Percentiles rank a stretch among this genome's conserved stretches.
These are phyloP conservation scores for Talaromyces stipitatus DNA, from an alignment of 495 filamentous ascomycete genomes.

Conservation along the genomic window DNA sequence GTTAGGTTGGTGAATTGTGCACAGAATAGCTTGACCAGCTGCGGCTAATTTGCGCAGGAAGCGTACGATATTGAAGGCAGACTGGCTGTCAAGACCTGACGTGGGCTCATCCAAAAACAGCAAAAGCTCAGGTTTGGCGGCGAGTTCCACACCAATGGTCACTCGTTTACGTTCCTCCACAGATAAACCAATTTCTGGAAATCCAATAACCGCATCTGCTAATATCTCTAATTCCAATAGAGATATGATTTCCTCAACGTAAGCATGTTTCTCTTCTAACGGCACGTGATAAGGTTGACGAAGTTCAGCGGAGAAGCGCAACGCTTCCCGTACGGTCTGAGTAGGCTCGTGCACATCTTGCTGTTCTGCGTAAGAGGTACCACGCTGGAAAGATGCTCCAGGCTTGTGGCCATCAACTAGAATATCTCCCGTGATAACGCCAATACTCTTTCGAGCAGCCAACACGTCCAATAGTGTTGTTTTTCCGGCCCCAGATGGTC, in stretches of 20 bases:
- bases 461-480: conserved; percentile 77
- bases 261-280: conserved; percentile 66
- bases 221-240: conserved; percentile 79
- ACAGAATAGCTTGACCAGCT: conserved; percentile 81
- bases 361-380: conserved; percentile 78
- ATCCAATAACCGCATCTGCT: conserved; percentile 79
- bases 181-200: conserved; percentile 65
- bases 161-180: conserved; percentile 87
- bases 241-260: conserved; percentile 76
- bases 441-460: conserved; percentile 70
- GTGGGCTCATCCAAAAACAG: conserved; percentile 91
- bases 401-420: conserved; percentile 69
- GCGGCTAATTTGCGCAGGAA: conserved; percentile 80
- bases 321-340: conserved; percentile 77
- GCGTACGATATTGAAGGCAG: conserved; percentile 85
- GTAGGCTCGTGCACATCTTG: conserved; percentile 73
- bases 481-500: conserved; percentile 80
- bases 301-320: conserved; percentile 76
- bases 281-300: conserved; percentile 68
- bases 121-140: conserved; percentile 76
- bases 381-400: conserved; percentile 67
- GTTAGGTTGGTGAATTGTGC: conserved; percentile 90
- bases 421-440: conserved; percentile 69
- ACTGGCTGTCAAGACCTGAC: conserved; percentile 77
- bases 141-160: conserved; percentile 84